A percentile compares a stretch with the other conserved stretches of the same genome.
phyloP scores from a whole-genome alignment of 495 filamentous ascomycete genomes.

The Elasticomyces elasticus region DNA sequence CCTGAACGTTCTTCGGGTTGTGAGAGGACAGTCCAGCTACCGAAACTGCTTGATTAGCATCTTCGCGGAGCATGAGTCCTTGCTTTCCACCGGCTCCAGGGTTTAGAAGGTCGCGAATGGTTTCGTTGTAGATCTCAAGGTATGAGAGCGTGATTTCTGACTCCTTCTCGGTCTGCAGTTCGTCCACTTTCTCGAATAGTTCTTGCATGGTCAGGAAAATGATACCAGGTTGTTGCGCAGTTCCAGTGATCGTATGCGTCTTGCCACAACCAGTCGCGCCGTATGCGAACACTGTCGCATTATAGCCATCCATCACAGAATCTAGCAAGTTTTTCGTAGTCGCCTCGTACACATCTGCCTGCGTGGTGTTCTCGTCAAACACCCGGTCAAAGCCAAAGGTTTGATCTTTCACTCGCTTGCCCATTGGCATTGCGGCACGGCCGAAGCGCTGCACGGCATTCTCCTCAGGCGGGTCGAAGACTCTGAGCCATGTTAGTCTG shows the following conservation, averaged over 20 bases:
- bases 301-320: slow-evolving; percentile 93
- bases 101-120: slow-evolving; percentile 87
- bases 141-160: slow-evolving; percentile 91
- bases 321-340: slow-evolving; percentile 84
- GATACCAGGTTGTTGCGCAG: slow-evolving; percentile 85
- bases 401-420: slow-evolving; percentile 94
- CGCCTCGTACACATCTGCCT: slow-evolving; percentile 90
- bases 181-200: slow-evolving; percentile 88
- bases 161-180: slow-evolving; percentile 70
- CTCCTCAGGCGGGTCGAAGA: slow-evolving; percentile 97
- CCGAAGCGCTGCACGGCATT: slow-evolving; percentile 89
- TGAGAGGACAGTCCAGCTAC: slow-evolving; percentile 89
- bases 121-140: slow-evolving; percentile 99
- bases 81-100: slow-evolving; percentile 68
- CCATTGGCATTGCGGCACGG: slow-evolving; percentile 66
- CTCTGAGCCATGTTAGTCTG: slow-evolving; percentile 40
- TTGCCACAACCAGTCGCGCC: slow-evolving; percentile 97
- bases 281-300: slow-evolving; percentile 98
- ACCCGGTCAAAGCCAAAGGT: slow-evolving; percentile 94
- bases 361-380: slow-evolving; percentile 91
- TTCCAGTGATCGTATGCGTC: slow-evolving; percentile 90
- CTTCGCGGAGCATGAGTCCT: slow-evolving; percentile 87
- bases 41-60: slow-evolving; percentile 84
- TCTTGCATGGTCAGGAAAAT: slow-evolving; percentile 99
- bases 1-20: slow-evolving; percentile 68